Base-by-base conservation (phyloP, 495 filamentous ascomycete species). In the Viridothelium virens region DNA sequence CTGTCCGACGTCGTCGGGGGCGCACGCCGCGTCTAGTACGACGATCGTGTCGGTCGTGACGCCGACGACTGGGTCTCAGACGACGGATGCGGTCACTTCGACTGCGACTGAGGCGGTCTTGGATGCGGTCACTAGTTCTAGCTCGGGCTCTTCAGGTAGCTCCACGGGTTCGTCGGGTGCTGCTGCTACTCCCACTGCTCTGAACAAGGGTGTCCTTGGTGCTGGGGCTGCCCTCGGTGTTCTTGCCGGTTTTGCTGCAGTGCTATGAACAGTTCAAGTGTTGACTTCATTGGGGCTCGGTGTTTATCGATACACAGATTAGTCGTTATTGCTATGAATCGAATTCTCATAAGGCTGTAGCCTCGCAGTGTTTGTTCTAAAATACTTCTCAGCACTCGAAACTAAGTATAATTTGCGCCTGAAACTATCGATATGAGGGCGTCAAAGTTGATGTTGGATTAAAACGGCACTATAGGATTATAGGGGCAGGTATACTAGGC, bases 181-280 rank as follows among this genome's bases (percentile, higher is more conserved):
- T 7, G 53, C 53, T 7, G 53, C 53, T 59, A 31, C 25, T 36
- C 53, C 53, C 3, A 59, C 53, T 59, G 53, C 25, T 9, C 25
- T 59, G 5, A 59, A 59, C 31, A 59, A 59, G 31, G 53, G 53
- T 36, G 53, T 59, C 18, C 5, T 59, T 18, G 53, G 53, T 59
- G 53, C 53, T 3, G 53, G 53, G 25, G 53, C 53, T 59, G 53
- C 31, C 53, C 18, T 59, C 14, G 53, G 53, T 59, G 53, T 31
- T 5, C 3, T 59, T 59, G 53, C 53, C 14, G 53, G 53, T 36
- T 3, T 36, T 36, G 53, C 14, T 59, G 53, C 53, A 7, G 53
- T 59, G 3, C 53, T 59, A 33, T 59, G 18, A 59, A 31, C 31
- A 7, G 5, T 36, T 36, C 36, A 31, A 36, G 14, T 36, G 11